Percentiles rank a stretch among this genome's conserved stretches.
phyloP scores from a whole-genome alignment of 257 asterid genomes.

The Lithospermum erythrorhizon region DNA sequence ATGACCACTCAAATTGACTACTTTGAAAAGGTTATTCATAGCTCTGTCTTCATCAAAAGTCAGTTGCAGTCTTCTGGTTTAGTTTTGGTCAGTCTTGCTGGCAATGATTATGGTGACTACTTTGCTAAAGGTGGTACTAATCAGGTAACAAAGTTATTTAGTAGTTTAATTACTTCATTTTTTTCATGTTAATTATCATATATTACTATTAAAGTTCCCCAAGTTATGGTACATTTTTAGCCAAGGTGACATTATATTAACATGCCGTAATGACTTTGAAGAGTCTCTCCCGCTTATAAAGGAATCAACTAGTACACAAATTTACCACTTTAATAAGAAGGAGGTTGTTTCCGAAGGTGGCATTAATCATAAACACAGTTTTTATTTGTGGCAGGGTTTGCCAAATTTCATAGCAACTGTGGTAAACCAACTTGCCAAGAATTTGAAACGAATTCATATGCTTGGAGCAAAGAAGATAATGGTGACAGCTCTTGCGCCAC shows the following conservation, averaged over 20 bases:
- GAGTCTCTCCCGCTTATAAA: no score
- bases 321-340: no score
- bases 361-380: neutral
- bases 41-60: conserved; percentile 21
- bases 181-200: neutral
- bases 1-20: conserved; percentile 56
- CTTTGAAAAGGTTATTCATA: conserved; percentile 39
- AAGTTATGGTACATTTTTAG: no score
- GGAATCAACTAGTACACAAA: no score
- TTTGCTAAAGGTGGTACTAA: conserved; percentile 24
- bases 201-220: neutral
- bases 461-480: conserved; percentile 41
- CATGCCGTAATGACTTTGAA: no score
- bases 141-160: conserved; percentile 22
- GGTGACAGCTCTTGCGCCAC: conserved; percentile 37
- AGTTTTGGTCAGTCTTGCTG: conserved; percentile 52
- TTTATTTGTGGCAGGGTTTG: conserved; percentile 26
- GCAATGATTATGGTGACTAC: conserved; percentile 55
- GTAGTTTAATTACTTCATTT: conserved; percentile 10
- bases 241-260: no score
- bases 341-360: no score
- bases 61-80: conserved; percentile 24
- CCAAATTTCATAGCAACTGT: conserved; percentile 27
- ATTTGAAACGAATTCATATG: conserved; percentile 34
- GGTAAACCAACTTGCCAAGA: conserved; percentile 26